Base-by-base conservation (phyloP, 2,329 filamentous ascomycete genomes). In the Sphaerulina vaccinii region DNA sequence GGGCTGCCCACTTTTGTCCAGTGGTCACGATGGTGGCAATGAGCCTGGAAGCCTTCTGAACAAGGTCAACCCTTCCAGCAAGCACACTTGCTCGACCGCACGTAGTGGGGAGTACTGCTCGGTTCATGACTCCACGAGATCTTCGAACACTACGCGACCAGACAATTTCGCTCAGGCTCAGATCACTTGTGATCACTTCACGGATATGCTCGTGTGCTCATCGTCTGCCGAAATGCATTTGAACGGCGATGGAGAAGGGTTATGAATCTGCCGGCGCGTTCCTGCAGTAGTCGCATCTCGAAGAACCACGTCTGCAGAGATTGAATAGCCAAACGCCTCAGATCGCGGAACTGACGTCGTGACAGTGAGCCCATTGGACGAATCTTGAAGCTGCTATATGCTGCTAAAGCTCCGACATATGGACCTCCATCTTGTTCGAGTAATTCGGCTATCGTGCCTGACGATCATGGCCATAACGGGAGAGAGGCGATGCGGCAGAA, bases 381-480 rank as follows among this genome's bases (percentile, higher is more conserved):
- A 16, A 11, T 3, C 27, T 7, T 29, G 27, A 29, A 36, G 5
- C 33, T 36, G 9, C 33, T 36, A 36, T 37, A 3, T 39, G 5
- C 18, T 22, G 9, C 29, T 46, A 22, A 33, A 13, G 42, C 32
- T 22, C 29, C 23, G 19, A 33, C 8, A n/a, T 35, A 32, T 35
- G 24, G 42, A 15, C 21, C 21, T 18, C 15, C 16, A 47, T 29
- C 44, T 47, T 16, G 21, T 49, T 49, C 36, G 45, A 49, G 45
- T 39, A 49, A 49, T 49, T 42, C 29, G 29, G 24, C 46, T 19
- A 23, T 15, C 24, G 38, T 49, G 37, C 38, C 47, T 49, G 38
- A 42, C 38, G 38, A 49, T 49, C 47, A 27, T 48, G 5, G 5
- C 16, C 11, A 37, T 38, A 23, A 21, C 21, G 15, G 43, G 29